phyloP scores from a whole-genome alignment of 2,329 filamentous ascomycete species.

The Cladosporium sp. region DNA sequence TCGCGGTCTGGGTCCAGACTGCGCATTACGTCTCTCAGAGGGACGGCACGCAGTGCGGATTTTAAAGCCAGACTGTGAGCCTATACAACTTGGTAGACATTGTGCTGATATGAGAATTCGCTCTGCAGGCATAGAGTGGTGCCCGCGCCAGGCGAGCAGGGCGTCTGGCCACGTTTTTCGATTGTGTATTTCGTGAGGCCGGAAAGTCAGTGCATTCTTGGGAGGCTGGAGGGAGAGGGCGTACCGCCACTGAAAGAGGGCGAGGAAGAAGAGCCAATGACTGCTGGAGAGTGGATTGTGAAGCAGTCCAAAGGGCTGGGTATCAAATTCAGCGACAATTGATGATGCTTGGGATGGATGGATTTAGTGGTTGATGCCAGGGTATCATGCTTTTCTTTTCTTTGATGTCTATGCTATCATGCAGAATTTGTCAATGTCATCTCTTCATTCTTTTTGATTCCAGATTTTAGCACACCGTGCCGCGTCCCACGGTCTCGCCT shows the following conservation, averaged over 20 bases:
- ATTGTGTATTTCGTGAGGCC: constrained; percentile 59
- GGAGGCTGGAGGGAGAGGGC: constrained; percentile 37
- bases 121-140: constrained; percentile 50
- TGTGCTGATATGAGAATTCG: background rate
- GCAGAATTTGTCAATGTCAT: constrained; percentile 1
- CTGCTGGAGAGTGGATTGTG: constrained; percentile 46
- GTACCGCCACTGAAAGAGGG: constrained; percentile 31
- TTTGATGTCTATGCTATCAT: constrained; percentile 9
- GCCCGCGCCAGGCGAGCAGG: constrained; percentile 52
- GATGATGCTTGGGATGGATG: background rate
- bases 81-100: background rate
- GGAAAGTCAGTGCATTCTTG: constrained; percentile 48
- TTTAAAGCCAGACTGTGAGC: background rate
- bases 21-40: background rate
- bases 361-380: constrained; percentile 1
- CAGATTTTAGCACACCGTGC: constrained; percentile 48
- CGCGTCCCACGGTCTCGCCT: constrained; percentile 84
- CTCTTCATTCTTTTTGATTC: background rate
- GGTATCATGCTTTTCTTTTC: constrained; percentile 13
- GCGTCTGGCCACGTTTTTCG: constrained; percentile 49
- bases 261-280: constrained; percentile 39
- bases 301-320: constrained; percentile 40
- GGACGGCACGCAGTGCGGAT: background rate
- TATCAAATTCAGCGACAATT: constrained; percentile 19
- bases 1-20: background rate